Evolutionary conservation across 805 yeast genomes (phyloP).

Genomic region (Priceomyces fermenticarens): DNA sequence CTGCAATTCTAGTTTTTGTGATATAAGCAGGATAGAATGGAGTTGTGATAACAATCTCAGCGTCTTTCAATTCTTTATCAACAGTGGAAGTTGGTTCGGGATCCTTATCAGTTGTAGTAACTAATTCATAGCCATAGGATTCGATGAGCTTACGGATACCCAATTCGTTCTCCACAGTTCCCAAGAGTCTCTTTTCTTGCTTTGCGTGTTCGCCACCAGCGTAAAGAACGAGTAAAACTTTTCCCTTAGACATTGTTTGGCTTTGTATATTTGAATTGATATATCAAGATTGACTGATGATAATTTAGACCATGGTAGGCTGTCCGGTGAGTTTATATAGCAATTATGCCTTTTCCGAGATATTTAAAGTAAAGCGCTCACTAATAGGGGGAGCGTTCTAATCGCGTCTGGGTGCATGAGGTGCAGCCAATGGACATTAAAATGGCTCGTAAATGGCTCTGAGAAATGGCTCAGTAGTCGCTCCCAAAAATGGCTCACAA

Average conservation of each 20-base stretch:
- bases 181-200: slow-evolving; percentile 60
- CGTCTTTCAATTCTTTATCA: slow-evolving; percentile 65
- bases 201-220: slow-evolving; percentile 56
- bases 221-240: slow-evolving; percentile 57
- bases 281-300: too few species aligned
- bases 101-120: slow-evolving; percentile 68
- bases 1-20: slow-evolving; percentile 60
- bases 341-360: too few species aligned
- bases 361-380: too few species aligned
- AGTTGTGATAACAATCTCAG: slow-evolving; percentile 75
- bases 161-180: slow-evolving; percentile 71
- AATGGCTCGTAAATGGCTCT: too few species aligned
- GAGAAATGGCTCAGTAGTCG: too few species aligned
- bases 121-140: slow-evolving; percentile 61
- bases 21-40: slow-evolving; percentile 84
- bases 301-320: too few species aligned
- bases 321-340: too few species aligned
- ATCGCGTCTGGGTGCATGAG: too few species aligned
- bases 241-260: slow-evolving; percentile 23
- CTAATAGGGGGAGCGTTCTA: too few species aligned
- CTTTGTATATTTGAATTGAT: background rate
- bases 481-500: too few species aligned
- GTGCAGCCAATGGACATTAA: too few species aligned
- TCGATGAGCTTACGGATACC: slow-evolving; percentile 68
- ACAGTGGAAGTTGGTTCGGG: slow-evolving; percentile 52